These are phyloP conservation scores for Lentinula detonsa DNA, from an alignment of 768 basidiomycete species.

Conservation along the genomic window DNA sequence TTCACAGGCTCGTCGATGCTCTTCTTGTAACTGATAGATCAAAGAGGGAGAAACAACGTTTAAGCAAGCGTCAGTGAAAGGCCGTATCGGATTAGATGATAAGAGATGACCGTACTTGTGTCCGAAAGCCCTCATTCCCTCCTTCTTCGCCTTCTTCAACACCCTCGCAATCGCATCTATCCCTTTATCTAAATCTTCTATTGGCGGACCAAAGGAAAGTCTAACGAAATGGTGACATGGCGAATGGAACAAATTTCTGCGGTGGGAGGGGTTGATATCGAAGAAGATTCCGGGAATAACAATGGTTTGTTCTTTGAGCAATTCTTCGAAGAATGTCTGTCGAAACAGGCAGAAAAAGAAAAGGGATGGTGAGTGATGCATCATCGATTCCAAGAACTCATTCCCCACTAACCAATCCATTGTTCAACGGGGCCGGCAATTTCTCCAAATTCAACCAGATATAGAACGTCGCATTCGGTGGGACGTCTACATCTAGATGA, in stretches of 20 bases:
- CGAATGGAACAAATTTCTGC: constrained; percentile 84
- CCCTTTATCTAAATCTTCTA: constrained; percentile 76
- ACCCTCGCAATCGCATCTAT: constrained; percentile 84
- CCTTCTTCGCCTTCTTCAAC: constrained; percentile 59
- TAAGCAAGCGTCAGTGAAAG: background rate
- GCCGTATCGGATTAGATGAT: background rate
- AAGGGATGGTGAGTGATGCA: background rate
- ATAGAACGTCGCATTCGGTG: constrained; percentile 85
- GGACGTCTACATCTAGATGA: constrained; percentile 69
- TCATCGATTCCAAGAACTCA: background rate
- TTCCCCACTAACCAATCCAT: constrained; percentile 57
- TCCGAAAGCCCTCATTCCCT: constrained; percentile 57
- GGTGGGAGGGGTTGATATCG: constrained; percentile 75
- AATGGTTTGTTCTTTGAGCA: constrained; percentile 86
- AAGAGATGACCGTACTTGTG: constrained; percentile 41
- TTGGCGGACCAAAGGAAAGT: constrained; percentile 78
- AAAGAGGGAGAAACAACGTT: background rate
- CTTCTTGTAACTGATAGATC: constrained; percentile 35
- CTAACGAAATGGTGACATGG: constrained; percentile 90
- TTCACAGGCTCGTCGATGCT: constrained; percentile 29
- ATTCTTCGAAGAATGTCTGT: constrained; percentile 90
- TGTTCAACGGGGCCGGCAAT: constrained; percentile 78
- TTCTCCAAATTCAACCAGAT: constrained; percentile 86
- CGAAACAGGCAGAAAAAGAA: background rate
- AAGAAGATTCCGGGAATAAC: constrained; percentile 92